phyloP scores from a whole-genome alignment of 2,329 filamentous ascomycete genomes.

The Hortaea werneckii region DNA sequence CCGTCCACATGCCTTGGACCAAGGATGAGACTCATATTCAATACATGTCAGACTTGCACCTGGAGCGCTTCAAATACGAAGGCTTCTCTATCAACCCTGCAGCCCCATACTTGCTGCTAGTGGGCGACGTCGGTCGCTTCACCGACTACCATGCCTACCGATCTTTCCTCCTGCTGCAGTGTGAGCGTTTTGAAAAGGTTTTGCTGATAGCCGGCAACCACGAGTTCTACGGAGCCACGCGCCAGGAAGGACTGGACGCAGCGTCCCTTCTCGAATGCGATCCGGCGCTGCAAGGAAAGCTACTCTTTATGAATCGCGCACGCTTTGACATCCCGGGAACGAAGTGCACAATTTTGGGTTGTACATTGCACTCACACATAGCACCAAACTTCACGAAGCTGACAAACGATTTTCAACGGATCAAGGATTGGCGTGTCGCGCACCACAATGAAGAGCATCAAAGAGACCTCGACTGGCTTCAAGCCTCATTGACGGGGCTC shows the following conservation, averaged over 20 bases:
- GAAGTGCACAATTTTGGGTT: slow-evolving; percentile 42
- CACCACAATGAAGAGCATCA: slow-evolving; percentile 40
- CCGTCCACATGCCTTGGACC: too few species aligned
- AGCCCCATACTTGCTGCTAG: slow-evolving; percentile 36
- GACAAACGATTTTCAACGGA: slow-evolving; percentile 43
- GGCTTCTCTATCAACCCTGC: slow-evolving; percentile 30
- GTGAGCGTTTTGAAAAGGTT: slow-evolving; percentile 31
- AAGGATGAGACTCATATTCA: slow-evolving; percentile 26
- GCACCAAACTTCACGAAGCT: slow-evolving; percentile 25
- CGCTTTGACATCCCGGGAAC: slow-evolving; percentile 30
- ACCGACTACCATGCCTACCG: slow-evolving; percentile 38
- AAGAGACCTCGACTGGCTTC: slow-evolving; percentile 42
- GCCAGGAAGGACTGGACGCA: slow-evolving; percentile 28
- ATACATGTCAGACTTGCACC: slow-evolving; percentile 43
- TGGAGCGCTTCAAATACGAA: slow-evolving; percentile 30
- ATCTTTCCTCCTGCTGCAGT: slow-evolving; percentile 34
- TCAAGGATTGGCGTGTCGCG: slow-evolving; percentile 40
- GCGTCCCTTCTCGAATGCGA: slow-evolving; percentile 33
- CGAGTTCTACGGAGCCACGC: slow-evolving; percentile 41
- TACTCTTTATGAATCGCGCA: slow-evolving; percentile 32
- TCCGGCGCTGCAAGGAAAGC: slow-evolving; percentile 25
- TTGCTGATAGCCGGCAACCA: slow-evolving; percentile 46
- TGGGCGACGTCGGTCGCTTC: slow-evolving; percentile 43
- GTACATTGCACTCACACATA: slow-evolving; percentile 46
- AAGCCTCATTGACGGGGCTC: slow-evolving; percentile 24